Base-by-base conservation (phyloP, 176 grass and related monocot genomes). In the Pontederia paniculata region DNA sequence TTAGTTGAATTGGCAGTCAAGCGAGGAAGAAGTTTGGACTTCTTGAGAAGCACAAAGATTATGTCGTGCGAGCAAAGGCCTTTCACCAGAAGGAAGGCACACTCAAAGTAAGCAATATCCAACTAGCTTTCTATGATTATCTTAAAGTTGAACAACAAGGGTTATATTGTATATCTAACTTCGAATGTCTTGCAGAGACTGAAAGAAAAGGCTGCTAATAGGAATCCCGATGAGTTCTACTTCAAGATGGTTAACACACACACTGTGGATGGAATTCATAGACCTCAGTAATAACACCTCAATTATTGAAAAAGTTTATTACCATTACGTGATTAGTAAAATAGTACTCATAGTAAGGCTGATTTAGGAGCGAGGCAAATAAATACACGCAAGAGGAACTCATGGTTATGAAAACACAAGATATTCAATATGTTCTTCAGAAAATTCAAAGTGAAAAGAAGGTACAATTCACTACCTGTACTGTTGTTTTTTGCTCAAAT, bases 41-140 rank as follows among this genome's bases (percentile, higher is more conserved):
- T 72, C 58, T 98, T 0, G 93, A 91, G 83, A 91, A 93, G 75
- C 75, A 82, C 55, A 98, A 98, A 63, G 93, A 98, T 70, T 88
- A 98, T 68, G 23, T 82, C 66, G 28, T 88, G 43, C 63, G 87
- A 22, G 87, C 83, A 10, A 50, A 44, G 48, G 76, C 70, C 57
- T 91, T 63, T 73, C 83, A 88, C 70, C 68, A 17, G 17, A 98
- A 88, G 77, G 86, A 91, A 57, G 78, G 79, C 42, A 60, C 68
- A 20, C 69, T 98, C 23, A 77, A 65, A 72, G 87, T 98, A 80
- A 42, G 55, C 15, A 3, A 16, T 9, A 4, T 21, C 28, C 60
- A 7, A 1, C 10, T 52, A 20, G 12, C 15, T 43, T 1, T 45
- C 4, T 53, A 50, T 16, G 1, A 48, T 67, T 16, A 1, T 55